Base-by-base conservation (phyloP, 2,329 filamentous ascomycete species). In the Fonsecaea multimorphosa region DNA sequence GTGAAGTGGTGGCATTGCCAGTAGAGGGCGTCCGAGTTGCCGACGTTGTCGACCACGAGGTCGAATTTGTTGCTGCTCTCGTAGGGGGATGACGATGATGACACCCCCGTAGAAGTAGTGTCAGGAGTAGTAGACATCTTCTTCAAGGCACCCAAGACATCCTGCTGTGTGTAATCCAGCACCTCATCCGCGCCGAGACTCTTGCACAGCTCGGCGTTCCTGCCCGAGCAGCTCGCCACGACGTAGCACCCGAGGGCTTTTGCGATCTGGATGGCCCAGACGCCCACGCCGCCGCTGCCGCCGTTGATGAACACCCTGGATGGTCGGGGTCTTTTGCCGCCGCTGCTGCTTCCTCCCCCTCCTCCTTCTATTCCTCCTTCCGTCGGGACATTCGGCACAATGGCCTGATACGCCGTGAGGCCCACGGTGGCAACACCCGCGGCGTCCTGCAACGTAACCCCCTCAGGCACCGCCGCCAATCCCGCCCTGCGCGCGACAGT, bases 271-370 rank as follows among this genome's bases (percentile, higher is more conserved):
- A 90, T 85, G 0, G 81, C 84, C 64, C 83, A 88, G 0, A 82
- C 81, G 0, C 88, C 88, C 0, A 81, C 83, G 0, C 88, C 88
- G 9, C 88, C 88, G 5, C 82, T 86, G 0, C 87, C 87, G 12
- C 87, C 87, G 69, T 90, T 89, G 74, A 90, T 83, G 71, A 90
- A 86, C 7, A 90, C 80, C 70, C n/a, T n/a, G n/a, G n/a, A n/a
- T n/a, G n/a, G n/a, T n/a, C 81, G 81, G 44, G 44, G 44, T 2
- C 6, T 22, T 9, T 44, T 49, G 0, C 9, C 44, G 6, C 19
- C 19, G 44, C 9, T 12, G 44, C 44, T n/a, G 86, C 86, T 46
- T 24, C 78, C 77, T n/a, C n/a, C n/a, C n/a, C n/a, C n/a, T n/a
- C n/a, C n/a, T n/a, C n/a, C n/a, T n/a, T n/a, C n/a, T n/a, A n/a